Base-by-base conservation (phyloP, 495 filamentous ascomycete genomes). In the Penicillium chermesinum region DNA sequence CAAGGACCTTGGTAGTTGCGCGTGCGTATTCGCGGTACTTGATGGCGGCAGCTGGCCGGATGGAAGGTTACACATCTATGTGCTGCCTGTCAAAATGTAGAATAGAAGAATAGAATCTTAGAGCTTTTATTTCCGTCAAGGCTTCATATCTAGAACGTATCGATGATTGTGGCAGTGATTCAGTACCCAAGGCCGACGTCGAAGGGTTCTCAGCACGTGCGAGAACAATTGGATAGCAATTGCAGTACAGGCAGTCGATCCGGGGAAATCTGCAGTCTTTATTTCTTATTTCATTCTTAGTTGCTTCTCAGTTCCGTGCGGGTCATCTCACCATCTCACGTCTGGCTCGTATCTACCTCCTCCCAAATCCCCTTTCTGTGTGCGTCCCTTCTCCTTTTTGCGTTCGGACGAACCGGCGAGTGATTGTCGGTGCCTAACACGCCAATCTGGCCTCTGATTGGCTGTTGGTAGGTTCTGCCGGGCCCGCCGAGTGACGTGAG, bases 401-500 rank as follows among this genome's bases (percentile, higher is more conserved):
- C 17, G 20, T 5, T 42, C 19, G 19, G 19, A 14, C 18, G 9
- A 32, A 12, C 19, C 15, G 30, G 30, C 27, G 30, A 17, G 15
- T 19, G 2, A 20, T n/a, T 4, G 25, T 10, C 10, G 33, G 9
- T 36, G 30, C 33, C 42, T 44, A 44, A 36, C 27, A n/a, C 15
- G 35, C 35, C 14, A n/a, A n/a, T 30, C 5, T 10, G 25, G 25
- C 13, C 9, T 12, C 2, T 19, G 38, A 40, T 40, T 40, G 38
- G 38, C 15, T 21, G 38, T 40, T 17, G 10, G 10, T 46, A 7
- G 10, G 38, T 14, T 33, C 43, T 46, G 43, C 43, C 33, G 25
- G 33, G 27, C 18, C 43, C 44, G 41, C 14, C 15, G 12, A 38
- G 43, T 46, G 43, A 46, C 43, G 43, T 46, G 43, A 38, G n/a